Conservation (phyloP, 176 grass and related monocot genomes). For the Avena atlantica region DNA sequence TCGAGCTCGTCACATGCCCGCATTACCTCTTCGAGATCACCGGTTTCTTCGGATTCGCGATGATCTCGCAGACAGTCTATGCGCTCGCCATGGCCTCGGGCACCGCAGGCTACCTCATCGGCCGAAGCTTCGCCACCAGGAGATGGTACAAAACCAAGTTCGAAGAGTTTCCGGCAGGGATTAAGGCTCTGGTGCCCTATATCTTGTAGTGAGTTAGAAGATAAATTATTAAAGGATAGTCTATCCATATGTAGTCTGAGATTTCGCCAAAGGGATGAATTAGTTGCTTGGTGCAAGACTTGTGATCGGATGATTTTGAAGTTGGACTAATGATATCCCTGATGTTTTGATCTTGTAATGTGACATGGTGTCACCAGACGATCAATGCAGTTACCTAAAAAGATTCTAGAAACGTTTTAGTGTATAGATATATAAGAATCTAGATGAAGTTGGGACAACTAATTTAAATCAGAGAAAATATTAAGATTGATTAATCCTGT, state of each 20-base stretch:
- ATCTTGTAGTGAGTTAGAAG: constrained; percentile 40
- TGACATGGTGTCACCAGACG: background rate
- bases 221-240: background rate
- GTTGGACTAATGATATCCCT: background rate
- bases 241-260: background rate
- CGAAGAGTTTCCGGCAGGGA: constrained; percentile 46
- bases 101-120: constrained; percentile 58
- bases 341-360: background rate
- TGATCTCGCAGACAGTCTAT: constrained; percentile 72
- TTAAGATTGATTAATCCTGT: no score
- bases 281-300: background rate
- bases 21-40: constrained; percentile 91
- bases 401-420: no score
- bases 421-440: no score
- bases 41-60: constrained; percentile 59
- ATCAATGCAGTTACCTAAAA: background rate
- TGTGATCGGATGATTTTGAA: background rate
- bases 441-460: no score
- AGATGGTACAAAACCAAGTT: constrained; percentile 83
- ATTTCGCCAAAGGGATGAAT: background rate
- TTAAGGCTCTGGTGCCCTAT: constrained; percentile 76
- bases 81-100: constrained; percentile 55
- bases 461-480: no score
- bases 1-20: constrained; percentile 62
- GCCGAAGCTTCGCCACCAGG: constrained; percentile 73